These are phyloP conservation scores for Diplotaxis tenuifolia DNA, from an alignment of 345 rosid genomes.

Conservation along the genomic window DNA sequence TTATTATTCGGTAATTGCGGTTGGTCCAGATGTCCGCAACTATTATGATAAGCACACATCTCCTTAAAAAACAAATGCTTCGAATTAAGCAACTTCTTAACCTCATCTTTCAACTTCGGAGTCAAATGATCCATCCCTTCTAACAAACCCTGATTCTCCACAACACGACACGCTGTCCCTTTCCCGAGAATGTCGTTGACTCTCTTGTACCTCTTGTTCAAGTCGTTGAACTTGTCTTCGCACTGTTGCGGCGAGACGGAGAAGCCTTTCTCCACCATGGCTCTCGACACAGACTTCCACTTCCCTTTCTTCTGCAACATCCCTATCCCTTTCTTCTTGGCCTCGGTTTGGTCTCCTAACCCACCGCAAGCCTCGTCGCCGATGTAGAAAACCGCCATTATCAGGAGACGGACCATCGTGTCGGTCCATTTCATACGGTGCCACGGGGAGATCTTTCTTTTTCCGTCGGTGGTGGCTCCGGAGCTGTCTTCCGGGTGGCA, in stretches of 20 bases:
- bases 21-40: constrained; percentile 59
- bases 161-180: constrained; percentile 89
- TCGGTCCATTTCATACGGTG: constrained; percentile 99
- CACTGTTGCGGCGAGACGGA: constrained; percentile 97
- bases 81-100: constrained; percentile 73
- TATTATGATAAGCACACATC: constrained; percentile 96
- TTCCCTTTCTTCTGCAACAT: constrained; percentile 94
- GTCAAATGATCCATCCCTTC: constrained; percentile 73
- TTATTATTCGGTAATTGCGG: background rate
- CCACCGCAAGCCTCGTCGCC: constrained; percentile 76
- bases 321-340: constrained; percentile 41
- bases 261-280: constrained; percentile 96
- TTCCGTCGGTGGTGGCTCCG: constrained; percentile 45
- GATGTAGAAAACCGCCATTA: constrained; percentile 87
- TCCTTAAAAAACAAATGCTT: constrained; percentile 91
- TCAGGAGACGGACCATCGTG: constrained; percentile 72
- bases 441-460: constrained; percentile 73
- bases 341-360: constrained; percentile 47
- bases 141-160: constrained; percentile 83
- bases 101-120: constrained; percentile 81
- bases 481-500: constrained; percentile 53
- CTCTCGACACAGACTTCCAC: constrained; percentile 94
- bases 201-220: constrained; percentile 97
- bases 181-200: constrained; percentile 94
- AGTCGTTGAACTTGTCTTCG: constrained; percentile 93